Evolutionary conservation across 352 stramenopile genomes (phyloP), one percentile per base, ranked within the genome.

Genomic region (Chrysophaeum taylorii): DNA sequence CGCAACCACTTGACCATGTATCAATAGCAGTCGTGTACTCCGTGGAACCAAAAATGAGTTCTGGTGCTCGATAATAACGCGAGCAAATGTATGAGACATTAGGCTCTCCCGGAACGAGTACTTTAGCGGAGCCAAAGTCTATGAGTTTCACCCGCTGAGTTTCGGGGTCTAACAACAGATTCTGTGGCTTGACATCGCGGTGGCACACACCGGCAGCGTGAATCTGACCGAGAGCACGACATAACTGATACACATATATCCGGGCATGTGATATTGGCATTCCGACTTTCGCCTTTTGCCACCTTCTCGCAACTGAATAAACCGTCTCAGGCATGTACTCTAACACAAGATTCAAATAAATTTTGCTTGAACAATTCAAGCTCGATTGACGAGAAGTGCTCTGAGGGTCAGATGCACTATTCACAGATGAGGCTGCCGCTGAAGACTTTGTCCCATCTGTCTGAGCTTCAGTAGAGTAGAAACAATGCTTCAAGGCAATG

Each of bases 11-110:
- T 14, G 68, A 81, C 76, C 78, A 92, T 71, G 88, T 85, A 80
- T 91, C 85, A 75, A 99, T 99, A 23, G 94, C 92, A n/a, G 94
- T 97, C 31, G 92, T 97, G 83, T 99, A 99, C 79, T 99, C 92
- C 0, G 94, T 99, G 16, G 92, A 94, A n/a, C 96, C 96, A 84
- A 99, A 99, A 70, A 99, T 99, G 41, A 99, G 85, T 78, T 99
- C 96, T 0, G 96, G 96, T 14, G 96, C 96, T 71, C 96, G 88
- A 77, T 99, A 99, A 81, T 98, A 99, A 31, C 92, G 85, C 38
- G 87, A 97, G 80, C 96, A 99, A 80, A 99, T 99, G 84, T 99
- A 99, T 66, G 89, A 96, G 18, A 99, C 94, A 78, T 99, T 99
- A 12, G 95, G 94, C 77, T 99, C 94, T 48, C 96, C 96, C 72